These are phyloP conservation scores for Kernera saxatilis DNA, from an alignment of 345 rosid genomes.

Conservation along the genomic window DNA sequence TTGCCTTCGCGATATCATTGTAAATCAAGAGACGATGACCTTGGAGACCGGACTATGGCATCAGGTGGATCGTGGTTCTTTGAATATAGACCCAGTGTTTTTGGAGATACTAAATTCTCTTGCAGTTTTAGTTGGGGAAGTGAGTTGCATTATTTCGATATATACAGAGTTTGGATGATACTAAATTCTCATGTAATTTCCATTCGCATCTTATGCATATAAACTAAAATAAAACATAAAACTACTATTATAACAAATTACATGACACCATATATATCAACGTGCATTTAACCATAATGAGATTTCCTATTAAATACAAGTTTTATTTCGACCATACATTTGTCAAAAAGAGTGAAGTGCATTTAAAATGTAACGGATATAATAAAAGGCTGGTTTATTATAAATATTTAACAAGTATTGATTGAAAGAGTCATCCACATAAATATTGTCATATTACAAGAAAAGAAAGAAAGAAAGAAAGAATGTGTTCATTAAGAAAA, in stretches of 20 bases:
- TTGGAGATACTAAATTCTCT: neutral
- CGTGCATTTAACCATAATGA: too few species aligned
- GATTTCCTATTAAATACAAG: too few species aligned
- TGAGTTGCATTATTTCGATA: neutral
- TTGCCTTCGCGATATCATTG: neutral
- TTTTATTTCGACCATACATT: too few species aligned
- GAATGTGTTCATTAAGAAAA: neutral
- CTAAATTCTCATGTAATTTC: too few species aligned
- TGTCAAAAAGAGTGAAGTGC: too few species aligned
- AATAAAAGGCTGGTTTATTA: too few species aligned
- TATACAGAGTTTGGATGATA: conserved; percentile 4
- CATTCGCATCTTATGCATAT: too few species aligned
- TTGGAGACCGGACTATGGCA: neutral
- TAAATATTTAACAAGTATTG: neutral
- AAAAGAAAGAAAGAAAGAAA: too few species aligned
- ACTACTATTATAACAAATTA: too few species aligned
- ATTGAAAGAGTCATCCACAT: neutral
- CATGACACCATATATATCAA: too few species aligned
- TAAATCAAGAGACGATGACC: neutral
- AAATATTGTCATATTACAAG: neutral
- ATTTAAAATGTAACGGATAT: too few species aligned
- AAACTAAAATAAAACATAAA: too few species aligned
- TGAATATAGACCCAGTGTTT: neutral
- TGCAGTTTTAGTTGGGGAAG: neutral
- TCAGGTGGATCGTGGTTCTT: neutral